phyloP scores from a whole-genome alignment of 441 rosid species.

The Gossypium trilobum region DNA sequence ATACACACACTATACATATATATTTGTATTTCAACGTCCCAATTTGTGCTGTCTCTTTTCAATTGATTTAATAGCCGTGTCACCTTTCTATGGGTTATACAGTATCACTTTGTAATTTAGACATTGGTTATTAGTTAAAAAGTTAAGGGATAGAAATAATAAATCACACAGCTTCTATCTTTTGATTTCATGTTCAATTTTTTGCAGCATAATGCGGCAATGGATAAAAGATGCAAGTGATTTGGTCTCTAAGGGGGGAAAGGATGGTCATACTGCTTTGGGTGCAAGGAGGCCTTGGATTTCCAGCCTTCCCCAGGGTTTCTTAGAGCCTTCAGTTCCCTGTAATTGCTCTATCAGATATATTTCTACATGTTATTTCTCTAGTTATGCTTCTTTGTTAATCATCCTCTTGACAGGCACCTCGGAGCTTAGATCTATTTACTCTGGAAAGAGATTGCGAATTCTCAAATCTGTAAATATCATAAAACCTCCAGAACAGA shows the following conservation, averaged over 20 bases:
- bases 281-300: conserved; percentile 39
- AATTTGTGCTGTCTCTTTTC: neutral
- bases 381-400: conserved; percentile 12
- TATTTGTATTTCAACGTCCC: neutral
- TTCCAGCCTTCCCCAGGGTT: conserved; percentile 29
- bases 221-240: conserved; percentile 48
- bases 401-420: conserved; percentile 36
- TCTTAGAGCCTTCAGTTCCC: conserved; percentile 51
- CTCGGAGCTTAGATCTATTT: conserved; percentile 33
- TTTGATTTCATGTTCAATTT: conserved; percentile 13
- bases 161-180: neutral
- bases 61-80: neutral
- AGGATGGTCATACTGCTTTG: conserved; percentile 32
- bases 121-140: neutral
- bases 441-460: conserved; percentile 20
- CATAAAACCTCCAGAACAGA: conserved; percentile 25
- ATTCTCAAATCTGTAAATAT: conserved; percentile 19
- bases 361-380: conserved; percentile 2
- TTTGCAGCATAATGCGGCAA: conserved; percentile 48
- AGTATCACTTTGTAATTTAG: neutral
- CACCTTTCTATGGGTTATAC: neutral
- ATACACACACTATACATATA: neutral
- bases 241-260: conserved; percentile 50
- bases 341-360: conserved; percentile 35
- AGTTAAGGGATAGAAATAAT: neutral